These are phyloP conservation scores for Filobasidium uniguttulatum DNA, from an alignment of 1,284 basidiomycete species.

Conservation along the genomic window DNA sequence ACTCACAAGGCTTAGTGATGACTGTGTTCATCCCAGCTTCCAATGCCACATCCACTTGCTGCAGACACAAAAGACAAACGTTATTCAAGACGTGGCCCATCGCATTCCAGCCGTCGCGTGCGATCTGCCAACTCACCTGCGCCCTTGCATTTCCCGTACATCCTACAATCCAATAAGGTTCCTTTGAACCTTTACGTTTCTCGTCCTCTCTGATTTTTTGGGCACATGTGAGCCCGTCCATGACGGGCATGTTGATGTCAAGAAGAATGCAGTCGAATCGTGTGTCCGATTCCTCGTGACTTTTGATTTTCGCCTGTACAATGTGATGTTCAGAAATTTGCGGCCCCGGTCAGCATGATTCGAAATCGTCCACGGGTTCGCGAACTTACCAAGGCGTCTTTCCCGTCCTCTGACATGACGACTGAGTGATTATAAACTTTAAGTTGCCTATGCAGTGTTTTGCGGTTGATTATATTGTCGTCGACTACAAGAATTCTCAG, in stretches of 20 bases:
- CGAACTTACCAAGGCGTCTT: conserved; percentile 8
- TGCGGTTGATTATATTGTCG: conserved; percentile 52
- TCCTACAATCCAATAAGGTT: conserved; percentile 9
- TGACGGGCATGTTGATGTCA: conserved; percentile 14
- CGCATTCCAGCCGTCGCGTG: neutral
- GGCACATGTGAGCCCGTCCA: conserved; percentile 6
- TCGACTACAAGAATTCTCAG: conserved; percentile 11
- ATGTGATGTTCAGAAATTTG: neutral
- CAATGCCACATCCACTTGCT: conserved; percentile 9
- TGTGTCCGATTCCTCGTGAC: conserved; percentile 7
- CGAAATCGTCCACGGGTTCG: too few species aligned
- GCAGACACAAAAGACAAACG: neutral
- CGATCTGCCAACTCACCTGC: neutral
- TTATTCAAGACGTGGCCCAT: neutral
- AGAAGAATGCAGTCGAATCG: conserved; percentile 12
- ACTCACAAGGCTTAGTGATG: conserved; percentile 14
- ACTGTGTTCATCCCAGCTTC: conserved; percentile 11
- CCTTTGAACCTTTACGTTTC: conserved; percentile 1
- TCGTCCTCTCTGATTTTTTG: conserved; percentile 2
- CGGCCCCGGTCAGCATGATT: too few species aligned
- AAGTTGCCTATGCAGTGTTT: conserved; percentile 6
- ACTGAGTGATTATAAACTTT: conserved; percentile 6
- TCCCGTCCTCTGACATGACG: conserved; percentile 8
- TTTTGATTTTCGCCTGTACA: conserved; percentile 4
- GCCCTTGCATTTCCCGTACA: conserved; percentile 14